Evolutionary conservation across 305 asterid genomes (phyloP).

Genomic region (Stenogyne calaminthoides): DNA sequence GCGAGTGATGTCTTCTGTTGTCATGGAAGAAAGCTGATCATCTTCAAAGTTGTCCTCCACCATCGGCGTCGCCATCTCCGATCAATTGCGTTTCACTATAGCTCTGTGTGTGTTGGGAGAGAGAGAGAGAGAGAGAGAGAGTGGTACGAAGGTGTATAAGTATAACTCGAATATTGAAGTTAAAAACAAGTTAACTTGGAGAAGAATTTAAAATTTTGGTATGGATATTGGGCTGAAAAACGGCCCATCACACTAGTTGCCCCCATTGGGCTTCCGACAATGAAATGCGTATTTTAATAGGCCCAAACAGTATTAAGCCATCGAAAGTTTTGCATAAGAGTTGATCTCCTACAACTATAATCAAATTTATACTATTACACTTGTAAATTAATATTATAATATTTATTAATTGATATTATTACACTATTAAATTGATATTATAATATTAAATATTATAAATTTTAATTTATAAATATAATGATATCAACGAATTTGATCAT

Average conservation of each 20-base stretch:
- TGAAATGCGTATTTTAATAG: not conserved
- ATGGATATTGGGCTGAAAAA: conserved; percentile 1
- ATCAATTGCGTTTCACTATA: not conserved
- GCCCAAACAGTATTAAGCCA: too few relatives aligned
- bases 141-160: not conserved
- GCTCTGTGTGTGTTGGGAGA: not conserved
- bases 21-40: conserved; percentile 73
- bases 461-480: too few relatives aligned
- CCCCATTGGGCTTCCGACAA: not conserved
- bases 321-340: too few relatives aligned
- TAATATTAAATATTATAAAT: too few relatives aligned
- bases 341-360: too few relatives aligned
- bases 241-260: not conserved
- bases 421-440: too few relatives aligned
- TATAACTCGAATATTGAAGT: not conserved
- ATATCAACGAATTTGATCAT: too few relatives aligned
- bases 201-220: conserved; percentile 22
- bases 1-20: conserved; percentile 70
- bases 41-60: conserved; percentile 78
- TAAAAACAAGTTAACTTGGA: conserved; percentile 21
- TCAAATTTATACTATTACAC: too few relatives aligned
- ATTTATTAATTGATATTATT: too few relatives aligned
- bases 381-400: too few relatives aligned
- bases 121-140: conserved; percentile 15
- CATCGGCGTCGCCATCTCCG: conserved; percentile 77